These are phyloP conservation scores for Bryoglossum gracile DNA, from an alignment of 495 filamentous ascomycete species.

Conservation along the genomic window DNA sequence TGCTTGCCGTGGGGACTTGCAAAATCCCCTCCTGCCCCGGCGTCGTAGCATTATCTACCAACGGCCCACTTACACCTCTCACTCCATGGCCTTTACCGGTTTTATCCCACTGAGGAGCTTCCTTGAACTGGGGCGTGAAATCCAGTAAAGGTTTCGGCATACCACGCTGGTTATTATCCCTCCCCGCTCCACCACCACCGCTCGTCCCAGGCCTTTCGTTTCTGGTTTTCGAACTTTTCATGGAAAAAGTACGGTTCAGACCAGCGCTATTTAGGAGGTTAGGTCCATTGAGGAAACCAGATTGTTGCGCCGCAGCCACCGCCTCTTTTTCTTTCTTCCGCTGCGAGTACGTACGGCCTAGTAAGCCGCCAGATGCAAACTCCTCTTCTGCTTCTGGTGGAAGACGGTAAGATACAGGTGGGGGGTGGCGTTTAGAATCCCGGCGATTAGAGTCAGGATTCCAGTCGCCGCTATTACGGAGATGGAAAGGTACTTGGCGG, in stretches of 20 bases:
- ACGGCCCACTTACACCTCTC: constrained; percentile 40
- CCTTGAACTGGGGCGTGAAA: constrained; percentile 64
- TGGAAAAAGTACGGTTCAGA: constrained; percentile 7
- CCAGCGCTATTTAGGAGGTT: constrained; percentile 37
- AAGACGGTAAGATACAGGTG: constrained; percentile 19
- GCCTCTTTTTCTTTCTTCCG: constrained; percentile 51
- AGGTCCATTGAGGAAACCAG: constrained; percentile 42
- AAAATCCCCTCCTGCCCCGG: constrained; percentile 8
- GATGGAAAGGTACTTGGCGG: constrained; percentile 24
- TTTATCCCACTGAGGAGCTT: constrained; percentile 63
- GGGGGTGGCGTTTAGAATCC: constrained; percentile 37
- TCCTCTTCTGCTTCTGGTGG: constrained; percentile 31
- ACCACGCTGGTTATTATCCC: constrained; percentile 26
- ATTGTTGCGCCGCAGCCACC: constrained; percentile 30
- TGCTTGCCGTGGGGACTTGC: constrained; percentile 15
- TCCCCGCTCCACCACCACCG: constrained; percentile 5
- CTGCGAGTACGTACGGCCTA: constrained; percentile 57
- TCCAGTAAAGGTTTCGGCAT: constrained; percentile 63
- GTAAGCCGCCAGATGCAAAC: constrained; percentile 50
- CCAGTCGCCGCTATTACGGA: constrained; percentile 18
- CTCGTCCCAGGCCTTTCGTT: constrained; percentile 12
- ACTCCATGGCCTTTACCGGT: constrained; percentile 61
- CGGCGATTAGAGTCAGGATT: constrained; percentile 19
- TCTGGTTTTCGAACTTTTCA: constrained; percentile 15
- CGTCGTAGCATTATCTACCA: constrained; percentile 54